Conservation (phyloP, 179 eudicot genomes). For the Beta macrorhiza region DNA sequence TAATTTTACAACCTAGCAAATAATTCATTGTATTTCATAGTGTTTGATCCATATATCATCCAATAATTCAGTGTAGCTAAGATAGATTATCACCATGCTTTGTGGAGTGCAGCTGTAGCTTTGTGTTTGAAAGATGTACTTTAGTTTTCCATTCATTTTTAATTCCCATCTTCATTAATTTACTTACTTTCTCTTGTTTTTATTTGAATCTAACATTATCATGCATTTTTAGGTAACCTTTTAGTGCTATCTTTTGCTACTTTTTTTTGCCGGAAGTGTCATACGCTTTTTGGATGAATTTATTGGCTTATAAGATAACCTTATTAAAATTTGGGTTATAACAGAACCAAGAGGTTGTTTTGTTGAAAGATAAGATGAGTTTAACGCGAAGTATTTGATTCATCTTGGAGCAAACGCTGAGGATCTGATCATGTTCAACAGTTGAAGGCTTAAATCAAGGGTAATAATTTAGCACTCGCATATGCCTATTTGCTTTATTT, state of each 20-base stretch:
- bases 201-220: constrained; percentile 18
- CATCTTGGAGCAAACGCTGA: background rate
- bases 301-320: too few species aligned
- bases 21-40: background rate
- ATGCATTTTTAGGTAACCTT: constrained; percentile 12
- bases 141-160: constrained; percentile 12
- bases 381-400: background rate
- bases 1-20: background rate
- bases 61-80: background rate
- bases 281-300: background rate
- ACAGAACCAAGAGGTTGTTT: background rate
- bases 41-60: background rate
- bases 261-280: constrained; percentile 1
- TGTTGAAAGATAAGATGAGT: background rate
- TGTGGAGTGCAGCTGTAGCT: constrained; percentile 28
- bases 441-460: constrained; percentile 11
- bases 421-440: background rate
- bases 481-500: background rate
- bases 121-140: constrained; percentile 10
- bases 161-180: constrained; percentile 13
- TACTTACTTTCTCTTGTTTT: constrained; percentile 18
- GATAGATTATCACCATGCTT: constrained; percentile 5
- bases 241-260: constrained; percentile 12
- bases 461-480: constrained; percentile 8
- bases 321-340: background rate